Conservation (phyloP, 345 rosid species). For the Corymbia maculata region DNA sequence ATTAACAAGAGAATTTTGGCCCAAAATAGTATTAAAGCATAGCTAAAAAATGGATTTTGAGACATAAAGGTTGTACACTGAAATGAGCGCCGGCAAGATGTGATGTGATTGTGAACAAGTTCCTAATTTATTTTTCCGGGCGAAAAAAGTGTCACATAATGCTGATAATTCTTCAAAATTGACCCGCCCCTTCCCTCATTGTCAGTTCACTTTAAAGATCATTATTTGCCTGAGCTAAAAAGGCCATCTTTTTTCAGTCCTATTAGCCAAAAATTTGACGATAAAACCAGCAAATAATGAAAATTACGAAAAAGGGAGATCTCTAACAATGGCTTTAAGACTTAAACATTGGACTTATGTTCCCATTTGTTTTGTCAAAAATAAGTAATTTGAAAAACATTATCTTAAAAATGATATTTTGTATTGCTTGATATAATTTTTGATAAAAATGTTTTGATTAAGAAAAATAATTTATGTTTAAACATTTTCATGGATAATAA, state of each 20-base stretch:
- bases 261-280: not conserved
- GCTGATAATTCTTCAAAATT: not conserved
- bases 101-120: not conserved
- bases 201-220: not conserved
- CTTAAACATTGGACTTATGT: not conserved
- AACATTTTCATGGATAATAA: too few species aligned
- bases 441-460: too few species aligned
- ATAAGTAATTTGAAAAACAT: too few species aligned
- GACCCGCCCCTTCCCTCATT: not conserved
- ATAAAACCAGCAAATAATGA: not conserved
- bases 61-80: not conserved
- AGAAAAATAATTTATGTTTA: too few species aligned
- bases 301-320: not conserved
- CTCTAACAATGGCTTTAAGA: not conserved
- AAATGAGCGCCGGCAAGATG: not conserved
- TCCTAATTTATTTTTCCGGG: not conserved
- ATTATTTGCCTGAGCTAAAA: not conserved
- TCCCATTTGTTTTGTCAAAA: not conserved
- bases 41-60: not conserved
- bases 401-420: too few species aligned
- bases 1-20: not conserved
- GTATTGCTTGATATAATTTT: too few species aligned
- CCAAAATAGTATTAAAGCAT: not conserved
- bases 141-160: not conserved
- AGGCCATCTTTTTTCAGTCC: not conserved